Conservation (phyloP, 768 basidiomycete species). For the Suillus luteus region DNA sequence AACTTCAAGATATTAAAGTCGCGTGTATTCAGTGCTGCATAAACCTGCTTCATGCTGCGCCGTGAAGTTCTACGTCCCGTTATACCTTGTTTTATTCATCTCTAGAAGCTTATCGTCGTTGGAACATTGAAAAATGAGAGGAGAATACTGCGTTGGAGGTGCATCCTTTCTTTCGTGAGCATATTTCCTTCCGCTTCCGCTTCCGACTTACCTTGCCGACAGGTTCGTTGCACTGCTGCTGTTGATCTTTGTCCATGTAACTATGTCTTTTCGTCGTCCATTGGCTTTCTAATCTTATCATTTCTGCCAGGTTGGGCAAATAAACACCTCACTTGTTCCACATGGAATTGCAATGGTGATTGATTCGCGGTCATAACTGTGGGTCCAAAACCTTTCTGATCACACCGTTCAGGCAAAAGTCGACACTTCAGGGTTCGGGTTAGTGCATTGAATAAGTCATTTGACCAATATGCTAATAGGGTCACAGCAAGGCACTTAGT, state of each 20-base stretch:
- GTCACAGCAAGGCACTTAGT: slow-evolving; percentile 45
- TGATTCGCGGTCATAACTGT: slow-evolving; percentile 23
- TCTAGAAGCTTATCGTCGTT: slow-evolving; percentile 13
- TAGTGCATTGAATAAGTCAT: slow-evolving; percentile 22
- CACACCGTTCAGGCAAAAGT: slow-evolving; percentile 53
- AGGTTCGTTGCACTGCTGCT: slow-evolving; percentile 46
- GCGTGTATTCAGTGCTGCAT: slow-evolving; percentile 19
- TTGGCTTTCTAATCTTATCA: slow-evolving; percentile 26
- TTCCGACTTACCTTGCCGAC: slow-evolving; percentile 18
- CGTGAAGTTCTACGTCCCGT: slow-evolving; percentile 17
- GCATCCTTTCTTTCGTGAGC: slow-evolving; percentile 75
- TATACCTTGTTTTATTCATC: slow-evolving; percentile 18
- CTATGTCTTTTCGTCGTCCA: slow-evolving; percentile 32
- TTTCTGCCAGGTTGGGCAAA: slow-evolving; percentile 69
- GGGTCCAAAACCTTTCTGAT: slow-evolving; percentile 19
- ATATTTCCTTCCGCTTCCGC: slow-evolving; percentile 9
- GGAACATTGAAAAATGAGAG: slow-evolving; percentile 49
- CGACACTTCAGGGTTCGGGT: slow-evolving; percentile 76
- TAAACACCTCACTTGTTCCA: slow-evolving; percentile 73
- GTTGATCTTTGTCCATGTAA: slow-evolving; percentile 80
- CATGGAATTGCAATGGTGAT: slow-evolving; percentile 73
- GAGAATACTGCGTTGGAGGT: slow-evolving; percentile 74
- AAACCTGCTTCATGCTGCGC: slow-evolving; percentile 24
- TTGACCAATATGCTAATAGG: background rate
- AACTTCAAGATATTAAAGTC: slow-evolving; percentile 12